Base-by-base conservation (phyloP, 2,329 filamentous ascomycete genomes). In the Fusarium drepaniforme region DNA sequence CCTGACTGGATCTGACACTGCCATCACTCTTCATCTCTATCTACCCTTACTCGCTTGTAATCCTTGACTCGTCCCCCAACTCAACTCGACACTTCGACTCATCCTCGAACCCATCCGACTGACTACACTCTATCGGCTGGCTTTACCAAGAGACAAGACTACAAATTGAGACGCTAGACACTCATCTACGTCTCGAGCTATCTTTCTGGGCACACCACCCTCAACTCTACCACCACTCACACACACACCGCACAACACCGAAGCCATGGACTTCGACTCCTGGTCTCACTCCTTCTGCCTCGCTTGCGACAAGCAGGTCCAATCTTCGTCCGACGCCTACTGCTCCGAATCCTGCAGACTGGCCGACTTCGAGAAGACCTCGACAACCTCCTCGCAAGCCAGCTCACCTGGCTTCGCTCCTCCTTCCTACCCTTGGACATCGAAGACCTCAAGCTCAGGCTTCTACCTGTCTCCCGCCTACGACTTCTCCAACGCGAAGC, bases 201-300 rank as follows among this genome's bases (percentile, higher is more conserved):
- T 66, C 61, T 40, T 68, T n/a, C 63, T 53, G 46, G 67, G 66
- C 49, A 66, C 49, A 74, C 56, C 64, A 35, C 66, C 28, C 35
- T 40, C 56, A 68, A 33, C 58, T 44, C 40, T 67, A 59, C 58
- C 64, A 71, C 53, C 62, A 78, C 49, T 9, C 49, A 56, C 49
- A 53, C 37, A 59, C 56, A 21, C 15, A 33, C 30, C 33, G 18
- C 67, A 59, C 67, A 66, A 35, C 62, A 78, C 75, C 76, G 76
- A 75, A 75, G 85, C 81, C 76, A 90, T 90, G 87, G 86, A 88
- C 82, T 85, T 86, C 81, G 88, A 90, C 77, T 84, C 87, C 81
- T 98, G 96, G 95, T 94, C 94, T 79, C 94, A 93, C 84, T 93
- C 97, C 85, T 98, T 95, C 90, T 98, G 96, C 89, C 91, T 98